Conservation (phyloP, 2,329 filamentous ascomycete species). For the Lanzia echinophila region DNA sequence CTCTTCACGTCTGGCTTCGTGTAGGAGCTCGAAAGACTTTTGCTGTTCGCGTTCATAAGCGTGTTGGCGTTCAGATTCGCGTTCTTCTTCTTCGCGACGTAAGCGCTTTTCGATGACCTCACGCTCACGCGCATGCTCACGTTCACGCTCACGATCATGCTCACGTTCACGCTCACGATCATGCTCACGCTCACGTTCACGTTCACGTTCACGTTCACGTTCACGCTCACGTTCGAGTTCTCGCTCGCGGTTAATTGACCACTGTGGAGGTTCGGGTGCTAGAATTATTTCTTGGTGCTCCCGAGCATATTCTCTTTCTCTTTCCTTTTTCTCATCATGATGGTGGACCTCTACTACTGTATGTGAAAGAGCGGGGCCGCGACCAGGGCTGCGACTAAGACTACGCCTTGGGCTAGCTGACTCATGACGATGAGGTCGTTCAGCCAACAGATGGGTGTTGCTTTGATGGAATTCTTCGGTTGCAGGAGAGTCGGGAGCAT, state of each 20-base stretch:
- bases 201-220: not conserved
- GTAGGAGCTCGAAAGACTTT: not conserved
- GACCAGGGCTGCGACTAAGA: slow-evolving; percentile 16
- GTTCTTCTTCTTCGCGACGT: slow-evolving; percentile 6
- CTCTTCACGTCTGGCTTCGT: not conserved
- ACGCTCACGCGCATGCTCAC: not conserved
- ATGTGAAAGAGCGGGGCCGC: slow-evolving; percentile 10
- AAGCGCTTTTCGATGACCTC: not conserved
- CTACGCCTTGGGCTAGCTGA: slow-evolving; percentile 13
- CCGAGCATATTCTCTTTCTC: not conserved
- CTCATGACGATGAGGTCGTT: slow-evolving; percentile 19
- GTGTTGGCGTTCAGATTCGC: not conserved
- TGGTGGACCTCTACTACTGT: slow-evolving; percentile 6
- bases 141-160: too few species aligned
- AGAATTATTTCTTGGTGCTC: not conserved
- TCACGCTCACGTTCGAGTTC: not conserved
- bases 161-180: not conserved
- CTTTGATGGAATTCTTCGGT: slow-evolving; percentile 23
- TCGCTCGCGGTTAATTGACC: not conserved
- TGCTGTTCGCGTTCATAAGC: not conserved
- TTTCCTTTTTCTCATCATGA: not conserved
- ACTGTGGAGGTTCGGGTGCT: not conserved
- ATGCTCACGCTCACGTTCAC: not conserved
- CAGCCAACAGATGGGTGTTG: slow-evolving; percentile 24
- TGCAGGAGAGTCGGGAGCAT: slow-evolving; percentile 34